phyloP scores from a whole-genome alignment of 1,284 basidiomycete species.

The Boletus smithii region DNA sequence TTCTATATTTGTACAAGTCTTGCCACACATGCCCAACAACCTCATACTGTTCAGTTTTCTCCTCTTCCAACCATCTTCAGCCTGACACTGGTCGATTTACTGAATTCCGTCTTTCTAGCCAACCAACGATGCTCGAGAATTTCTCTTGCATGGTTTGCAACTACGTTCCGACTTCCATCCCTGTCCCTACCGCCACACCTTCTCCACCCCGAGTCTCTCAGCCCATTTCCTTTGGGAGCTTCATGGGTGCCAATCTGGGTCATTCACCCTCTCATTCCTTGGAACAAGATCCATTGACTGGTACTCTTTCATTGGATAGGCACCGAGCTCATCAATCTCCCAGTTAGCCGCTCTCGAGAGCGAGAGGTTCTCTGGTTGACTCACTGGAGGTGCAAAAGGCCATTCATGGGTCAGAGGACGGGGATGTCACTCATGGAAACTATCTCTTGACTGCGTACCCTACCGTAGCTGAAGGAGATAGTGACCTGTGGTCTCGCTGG shows the following conservation, averaged over 20 bases:
- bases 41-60: neutral
- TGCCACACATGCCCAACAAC: conserved; percentile 21
- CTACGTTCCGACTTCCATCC: conserved; percentile 52
- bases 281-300: conserved; percentile 10
- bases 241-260: conserved; percentile 34
- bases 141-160: conserved; percentile 50
- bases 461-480: conserved; percentile 34
- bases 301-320: conserved; percentile 10
- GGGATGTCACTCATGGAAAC: conserved; percentile 18
- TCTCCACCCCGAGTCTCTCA: conserved; percentile 49
- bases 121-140: conserved; percentile 47
- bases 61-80: neutral
- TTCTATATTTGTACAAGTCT: conserved; percentile 17
- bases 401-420: conserved; percentile 25
- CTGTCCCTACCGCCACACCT: conserved; percentile 46
- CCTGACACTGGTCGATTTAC: conserved; percentile 5
- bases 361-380: conserved; percentile 7
- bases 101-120: conserved; percentile 34
- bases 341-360: conserved; percentile 10
- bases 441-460: conserved; percentile 24
- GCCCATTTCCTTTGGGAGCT: conserved; percentile 47
- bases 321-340: conserved; percentile 7
- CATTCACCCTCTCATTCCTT: no score
- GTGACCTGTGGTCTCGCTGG: conserved; percentile 27
- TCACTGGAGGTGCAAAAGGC: conserved; percentile 18